Conservation (phyloP, 2,329 filamentous ascomycete species). For the Byssochlamys sp. region DNA sequence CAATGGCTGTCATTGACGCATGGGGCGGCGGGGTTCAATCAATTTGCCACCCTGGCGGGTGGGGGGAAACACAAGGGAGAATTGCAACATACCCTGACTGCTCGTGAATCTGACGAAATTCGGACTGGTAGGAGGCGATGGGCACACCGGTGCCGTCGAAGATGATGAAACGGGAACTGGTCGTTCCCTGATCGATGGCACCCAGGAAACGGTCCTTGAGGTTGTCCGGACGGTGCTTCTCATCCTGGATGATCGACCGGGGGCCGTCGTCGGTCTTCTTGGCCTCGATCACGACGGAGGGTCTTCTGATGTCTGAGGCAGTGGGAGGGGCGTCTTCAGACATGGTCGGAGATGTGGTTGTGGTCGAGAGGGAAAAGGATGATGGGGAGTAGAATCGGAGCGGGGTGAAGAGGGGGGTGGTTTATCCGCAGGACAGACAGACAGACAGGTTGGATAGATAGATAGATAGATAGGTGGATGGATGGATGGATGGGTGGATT, state of each 20-base stretch:
- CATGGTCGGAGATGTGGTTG: not conserved
- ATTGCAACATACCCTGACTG: conserved; percentile 61
- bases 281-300: conserved; percentile 17
- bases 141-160: conserved; percentile 72
- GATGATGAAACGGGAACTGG: conserved; percentile 79
- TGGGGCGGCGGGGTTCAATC: not conserved
- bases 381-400: not conserved
- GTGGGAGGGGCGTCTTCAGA: not conserved
- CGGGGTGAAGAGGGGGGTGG: too few species aligned
- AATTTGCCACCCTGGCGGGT: too few species aligned
- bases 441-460: too few species aligned
- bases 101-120: conserved; percentile 76
- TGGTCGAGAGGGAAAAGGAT: not conserved
- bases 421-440: too few species aligned
- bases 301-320: conserved; percentile 9
- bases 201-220: conserved; percentile 56
- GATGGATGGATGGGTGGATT: too few species aligned
- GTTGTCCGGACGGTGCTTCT: conserved; percentile 20
- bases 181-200: conserved; percentile 84
- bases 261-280: conserved; percentile 24
- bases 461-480: too few species aligned
- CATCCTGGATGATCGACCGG: conserved; percentile 27
- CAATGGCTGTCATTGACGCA: not conserved
- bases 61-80: not conserved
- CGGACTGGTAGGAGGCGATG: conserved; percentile 73